phyloP scores from a whole-genome alignment of 306 rosid species.

The Medicago lupulina region DNA sequence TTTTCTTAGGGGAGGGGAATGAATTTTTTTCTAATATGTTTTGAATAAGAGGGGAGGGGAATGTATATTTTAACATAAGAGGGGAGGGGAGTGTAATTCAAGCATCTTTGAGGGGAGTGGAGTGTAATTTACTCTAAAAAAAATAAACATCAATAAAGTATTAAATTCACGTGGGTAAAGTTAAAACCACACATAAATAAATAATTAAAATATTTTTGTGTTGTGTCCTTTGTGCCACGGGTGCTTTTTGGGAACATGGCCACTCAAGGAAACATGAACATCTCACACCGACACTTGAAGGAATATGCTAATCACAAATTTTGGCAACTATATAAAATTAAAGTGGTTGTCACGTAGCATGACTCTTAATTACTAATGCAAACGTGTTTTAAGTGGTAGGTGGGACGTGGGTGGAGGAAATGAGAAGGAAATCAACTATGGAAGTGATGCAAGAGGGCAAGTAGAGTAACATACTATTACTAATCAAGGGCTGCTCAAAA shows the following conservation, averaged over 20 bases:
- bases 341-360: background rate
- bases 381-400: constrained; percentile 37
- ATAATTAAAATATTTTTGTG: background rate
- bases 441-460: background rate
- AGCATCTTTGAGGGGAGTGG: too few relatives aligned
- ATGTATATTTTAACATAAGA: too few relatives aligned
- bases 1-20: too few relatives aligned
- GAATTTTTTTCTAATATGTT: too few relatives aligned
- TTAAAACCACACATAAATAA: constrained; percentile 8
- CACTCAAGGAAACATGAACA: background rate
- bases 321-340: background rate
- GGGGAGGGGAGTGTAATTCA: too few relatives aligned
- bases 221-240: background rate
- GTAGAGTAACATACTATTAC: background rate
- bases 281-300: constrained; percentile 30
- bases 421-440: constrained; percentile 1
- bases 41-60: too few relatives aligned
- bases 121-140: too few relatives aligned
- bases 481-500: background rate
- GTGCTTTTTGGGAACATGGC: constrained; percentile 20
- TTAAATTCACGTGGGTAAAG: background rate
- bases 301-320: constrained; percentile 1
- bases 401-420: background rate
- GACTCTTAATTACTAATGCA: background rate
- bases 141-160: background rate